Conservation (phyloP, 2,329 filamentous ascomycete genomes). For the Myriosclerotinia scirpicola region DNA sequence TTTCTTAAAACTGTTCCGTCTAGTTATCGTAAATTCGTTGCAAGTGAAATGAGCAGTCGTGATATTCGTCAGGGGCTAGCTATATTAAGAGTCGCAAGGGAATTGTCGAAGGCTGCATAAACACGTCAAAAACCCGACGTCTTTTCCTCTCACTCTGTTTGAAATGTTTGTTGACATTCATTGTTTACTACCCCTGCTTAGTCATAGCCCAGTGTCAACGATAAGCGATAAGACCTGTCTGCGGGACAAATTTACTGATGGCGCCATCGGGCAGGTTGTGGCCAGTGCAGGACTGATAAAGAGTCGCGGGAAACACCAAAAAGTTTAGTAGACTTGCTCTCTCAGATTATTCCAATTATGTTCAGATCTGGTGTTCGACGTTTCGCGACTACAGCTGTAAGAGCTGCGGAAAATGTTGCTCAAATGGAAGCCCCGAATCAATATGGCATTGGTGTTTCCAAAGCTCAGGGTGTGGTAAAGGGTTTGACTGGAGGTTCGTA, state of each 20-base stretch:
- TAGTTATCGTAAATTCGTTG: neutral
- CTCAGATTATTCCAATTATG: constrained; percentile 45
- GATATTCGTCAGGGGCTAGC: neutral
- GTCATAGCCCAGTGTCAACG: constrained; percentile 1
- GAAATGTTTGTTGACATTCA: constrained; percentile 22
- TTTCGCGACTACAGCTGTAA: constrained; percentile 55
- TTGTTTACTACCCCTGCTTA: constrained; percentile 25
- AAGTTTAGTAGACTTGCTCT: neutral
- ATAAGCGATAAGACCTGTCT: constrained; percentile 23
- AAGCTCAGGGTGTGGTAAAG: constrained; percentile 64
- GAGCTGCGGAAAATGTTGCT: constrained; percentile 48
- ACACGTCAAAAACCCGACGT: neutral
- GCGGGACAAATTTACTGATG: constrained; percentile 2
- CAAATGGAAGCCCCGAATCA: constrained; percentile 51
- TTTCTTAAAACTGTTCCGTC: neutral
- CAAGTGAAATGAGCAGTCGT: neutral
- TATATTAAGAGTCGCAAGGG: neutral
- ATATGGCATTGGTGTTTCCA: constrained; percentile 63
- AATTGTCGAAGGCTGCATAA: neutral
- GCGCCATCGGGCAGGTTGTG: constrained; percentile 12
- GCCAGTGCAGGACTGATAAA: constrained; percentile 12
- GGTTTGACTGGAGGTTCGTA: constrained; percentile 65
- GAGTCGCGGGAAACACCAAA: neutral
- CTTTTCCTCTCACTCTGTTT: constrained; percentile 5
- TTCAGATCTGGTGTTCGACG: constrained; percentile 55